Base-by-base conservation (phyloP, 177 flowering plant genomes). In the Vitis hybrid region DNA sequence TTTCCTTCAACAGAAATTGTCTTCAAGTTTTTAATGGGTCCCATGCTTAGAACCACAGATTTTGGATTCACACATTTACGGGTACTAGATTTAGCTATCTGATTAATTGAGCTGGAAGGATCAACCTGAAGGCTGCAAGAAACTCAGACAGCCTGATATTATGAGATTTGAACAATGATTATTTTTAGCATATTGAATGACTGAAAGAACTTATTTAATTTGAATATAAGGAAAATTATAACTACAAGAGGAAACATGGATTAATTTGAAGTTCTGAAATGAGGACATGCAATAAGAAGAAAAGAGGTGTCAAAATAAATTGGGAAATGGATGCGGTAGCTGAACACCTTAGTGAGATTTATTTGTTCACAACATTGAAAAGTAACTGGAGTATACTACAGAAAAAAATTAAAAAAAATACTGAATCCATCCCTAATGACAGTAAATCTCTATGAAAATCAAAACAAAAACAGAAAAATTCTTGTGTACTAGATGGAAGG, bases 101-200 rank as follows among this genome's bases (percentile, higher is more conserved):
- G 73, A 55, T 73, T 75, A 39, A 65, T 62, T 70, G 66, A 70
- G 57, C 77, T 74, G 49, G 77, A 60, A 52, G 66, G 58, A 75
- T 62, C 76, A 58, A 76, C 70, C 65, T 65, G 74, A 51, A 14
- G 74, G 15, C 86, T 83, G 85, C 76, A 80, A 71, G 59, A 71
- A 63, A 73, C 16, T 65, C 55, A 22, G 20, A 59, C 39, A 57
- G 4, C 20, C 11, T 8, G 10, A 19, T 29, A 33, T 26, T 13
- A n/a, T 10, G 49, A 3, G 16, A 14, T 16, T 18, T 14, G 56
- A 53, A 12, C 16, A 14, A 12, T 5, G 16, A 22, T 9, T n/a
- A n/a, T 10, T 18, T 50, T 64, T 48, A 26, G 55, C 31, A 16
- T 64, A 2, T 14, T 14, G 5, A 60, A 9, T 18, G 39, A 12